phyloP scores from a whole-genome alignment of 805 yeast genomes.

The Pichia rugopelliculosa region DNA sequence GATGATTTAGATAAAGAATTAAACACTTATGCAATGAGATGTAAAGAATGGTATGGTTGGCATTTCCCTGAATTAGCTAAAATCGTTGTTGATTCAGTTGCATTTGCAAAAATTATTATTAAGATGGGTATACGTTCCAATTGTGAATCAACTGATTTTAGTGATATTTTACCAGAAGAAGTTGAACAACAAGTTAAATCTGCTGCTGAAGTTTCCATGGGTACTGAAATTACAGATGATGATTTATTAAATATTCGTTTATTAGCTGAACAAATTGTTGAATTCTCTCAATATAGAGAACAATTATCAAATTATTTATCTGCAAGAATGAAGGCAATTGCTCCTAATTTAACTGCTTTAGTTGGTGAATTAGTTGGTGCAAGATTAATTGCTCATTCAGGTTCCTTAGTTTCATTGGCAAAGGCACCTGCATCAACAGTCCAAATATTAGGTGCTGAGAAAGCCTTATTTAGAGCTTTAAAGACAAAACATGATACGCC shows the following conservation, averaged over 20 bases:
- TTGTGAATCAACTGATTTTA: conserved; percentile 83
- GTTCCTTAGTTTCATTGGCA: conserved; percentile 88
- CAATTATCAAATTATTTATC: conserved; percentile 86
- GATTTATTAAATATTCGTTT: conserved; percentile 85
- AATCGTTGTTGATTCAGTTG: conserved; percentile 91
- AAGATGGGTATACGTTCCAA: conserved; percentile 91
- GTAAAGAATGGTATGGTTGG: conserved; percentile 99
- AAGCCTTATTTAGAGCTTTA: conserved; percentile 96
- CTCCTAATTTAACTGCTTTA: conserved; percentile 91
- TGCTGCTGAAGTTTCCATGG: conserved; percentile 99
- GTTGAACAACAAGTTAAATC: conserved; percentile 84
- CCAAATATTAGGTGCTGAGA: conserved; percentile 98
- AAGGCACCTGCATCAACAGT: conserved; percentile 98
- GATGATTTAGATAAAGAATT: conserved; percentile 97
- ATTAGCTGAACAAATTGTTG: conserved; percentile 93
- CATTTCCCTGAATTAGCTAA: conserved; percentile 99
- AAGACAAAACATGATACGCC: conserved; percentile 99
- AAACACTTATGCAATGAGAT: conserved; percentile 97
- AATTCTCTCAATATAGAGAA: conserved; percentile 93
- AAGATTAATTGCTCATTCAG: conserved; percentile 94
- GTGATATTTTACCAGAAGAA: conserved; percentile 88
- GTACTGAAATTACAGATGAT: conserved; percentile 92
- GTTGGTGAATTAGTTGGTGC: conserved; percentile 99
- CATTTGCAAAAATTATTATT: conserved; percentile 89
- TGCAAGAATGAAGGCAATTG: conserved; percentile 97